Conservation (phyloP, 2,329 filamentous ascomycete species). For the Fusarium cicatricum region DNA sequence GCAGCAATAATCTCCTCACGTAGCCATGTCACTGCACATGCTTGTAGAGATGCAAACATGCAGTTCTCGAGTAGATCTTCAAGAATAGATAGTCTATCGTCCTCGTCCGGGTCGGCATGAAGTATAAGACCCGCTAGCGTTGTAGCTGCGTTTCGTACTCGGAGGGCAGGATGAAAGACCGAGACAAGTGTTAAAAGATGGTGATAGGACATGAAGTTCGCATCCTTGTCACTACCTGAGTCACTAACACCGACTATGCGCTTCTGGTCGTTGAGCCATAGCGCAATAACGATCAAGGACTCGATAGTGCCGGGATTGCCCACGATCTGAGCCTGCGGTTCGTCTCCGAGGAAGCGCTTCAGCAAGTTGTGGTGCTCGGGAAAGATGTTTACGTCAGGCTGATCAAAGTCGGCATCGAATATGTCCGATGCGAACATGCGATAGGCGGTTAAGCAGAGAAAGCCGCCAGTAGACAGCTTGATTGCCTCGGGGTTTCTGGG, state of each 20-base stretch:
- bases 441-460: slow-evolving; percentile 67
- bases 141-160: slow-evolving; percentile 63
- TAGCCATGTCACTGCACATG: slow-evolving; percentile 69
- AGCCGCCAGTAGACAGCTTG: slow-evolving; percentile 65
- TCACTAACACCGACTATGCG: slow-evolving; percentile 47
- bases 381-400: slow-evolving; percentile 65
- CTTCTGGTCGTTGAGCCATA: slow-evolving; percentile 64
- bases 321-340: slow-evolving; percentile 58
- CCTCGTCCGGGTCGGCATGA: slow-evolving; percentile 67
- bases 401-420: slow-evolving; percentile 64
- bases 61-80: slow-evolving; percentile 72
- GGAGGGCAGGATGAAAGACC: slow-evolving; percentile 64
- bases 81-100: slow-evolving; percentile 67
- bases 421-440: slow-evolving; percentile 69
- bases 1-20: slow-evolving; percentile 67
- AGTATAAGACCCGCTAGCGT: slow-evolving; percentile 61
- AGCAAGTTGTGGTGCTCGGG: slow-evolving; percentile 66
- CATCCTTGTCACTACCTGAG: slow-evolving; percentile 45
- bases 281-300: slow-evolving; percentile 65
- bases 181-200: slow-evolving; percentile 66
- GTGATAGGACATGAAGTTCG: slow-evolving; percentile 66
- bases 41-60: slow-evolving; percentile 68
- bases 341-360: slow-evolving; percentile 60
- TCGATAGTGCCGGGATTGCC: slow-evolving; percentile 65
- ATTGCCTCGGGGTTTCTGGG: slow-evolving; percentile 59